Evolutionary conservation across 352 stramenopile genomes (phyloP).

Genomic region (Globisporangium ultimum): DNA sequence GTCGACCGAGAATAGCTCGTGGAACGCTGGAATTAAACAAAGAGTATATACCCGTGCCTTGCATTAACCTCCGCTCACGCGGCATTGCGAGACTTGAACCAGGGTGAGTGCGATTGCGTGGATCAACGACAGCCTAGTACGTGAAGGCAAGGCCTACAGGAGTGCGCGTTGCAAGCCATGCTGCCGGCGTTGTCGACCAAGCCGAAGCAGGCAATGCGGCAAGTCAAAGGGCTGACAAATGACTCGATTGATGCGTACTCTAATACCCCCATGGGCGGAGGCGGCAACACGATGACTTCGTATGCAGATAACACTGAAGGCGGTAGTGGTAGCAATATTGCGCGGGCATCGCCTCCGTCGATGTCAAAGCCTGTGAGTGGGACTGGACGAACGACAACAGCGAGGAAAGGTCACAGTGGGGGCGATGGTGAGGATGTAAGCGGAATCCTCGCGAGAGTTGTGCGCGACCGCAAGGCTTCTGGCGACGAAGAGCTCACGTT

Average conservation of each 20-base stretch:
- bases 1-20: no score
- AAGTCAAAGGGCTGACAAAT: slow-evolving; percentile 78
- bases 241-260: slow-evolving; percentile 86
- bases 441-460: slow-evolving; percentile 41
- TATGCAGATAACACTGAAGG: slow-evolving; percentile 59
- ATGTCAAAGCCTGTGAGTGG: slow-evolving; percentile 16
- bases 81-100: no score
- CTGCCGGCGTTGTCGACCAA: slow-evolving; percentile 79
- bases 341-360: slow-evolving; percentile 19
- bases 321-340: slow-evolving; percentile 13
- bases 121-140: no score
- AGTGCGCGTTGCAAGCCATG: slow-evolving; percentile 22
- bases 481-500: slow-evolving; percentile 74
- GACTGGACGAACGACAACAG: slow-evolving; percentile 11
- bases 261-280: slow-evolving; percentile 40
- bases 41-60: no score
- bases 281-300: slow-evolving; percentile 17
- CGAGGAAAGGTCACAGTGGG: slow-evolving; percentile 14
- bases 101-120: no score
- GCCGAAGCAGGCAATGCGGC: slow-evolving; percentile 77
- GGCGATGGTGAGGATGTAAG: slow-evolving; percentile 18
- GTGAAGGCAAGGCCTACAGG: background rate
- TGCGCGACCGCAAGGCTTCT: slow-evolving; percentile 73
- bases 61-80: no score
- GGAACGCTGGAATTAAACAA: no score